phyloP scores from a whole-genome alignment of 116 monocot genomes.

The Trichopus zeylanicus region DNA sequence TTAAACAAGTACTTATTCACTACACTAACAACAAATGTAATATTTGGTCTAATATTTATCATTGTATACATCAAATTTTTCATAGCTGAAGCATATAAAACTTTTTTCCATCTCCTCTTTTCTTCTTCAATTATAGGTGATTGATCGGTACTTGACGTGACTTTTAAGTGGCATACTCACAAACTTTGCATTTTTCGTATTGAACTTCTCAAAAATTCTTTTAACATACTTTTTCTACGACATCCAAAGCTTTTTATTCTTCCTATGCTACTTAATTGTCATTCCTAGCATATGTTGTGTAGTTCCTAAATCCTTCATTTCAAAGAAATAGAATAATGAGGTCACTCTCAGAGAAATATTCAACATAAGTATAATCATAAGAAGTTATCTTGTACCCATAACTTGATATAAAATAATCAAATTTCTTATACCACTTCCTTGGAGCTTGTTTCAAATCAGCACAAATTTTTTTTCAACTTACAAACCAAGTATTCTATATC shows the following conservation, averaged over 20 bases:
- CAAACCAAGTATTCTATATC: slow-evolving; percentile 2
- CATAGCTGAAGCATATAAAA: not conserved
- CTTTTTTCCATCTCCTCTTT: not conserved
- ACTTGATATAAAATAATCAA: not conserved
- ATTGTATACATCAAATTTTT: slow-evolving; percentile 4
- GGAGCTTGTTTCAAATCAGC: not conserved
- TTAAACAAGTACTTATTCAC: not conserved
- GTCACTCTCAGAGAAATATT: not conserved
- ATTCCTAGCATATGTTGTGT: slow-evolving; percentile 2
- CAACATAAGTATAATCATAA: slow-evolving; percentile 1
- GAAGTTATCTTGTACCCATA: slow-evolving; percentile 2
- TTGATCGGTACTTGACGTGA: not conserved
- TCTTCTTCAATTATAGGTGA: not conserved
- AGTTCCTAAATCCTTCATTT: no score
- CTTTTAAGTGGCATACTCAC: not conserved
- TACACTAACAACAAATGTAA: not conserved
- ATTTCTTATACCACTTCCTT: no score
- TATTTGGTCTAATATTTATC: not conserved
- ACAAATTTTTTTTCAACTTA: slow-evolving; percentile 4
- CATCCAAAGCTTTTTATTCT: not conserved
- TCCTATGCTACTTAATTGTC: not conserved
- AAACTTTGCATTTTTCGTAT: not conserved
- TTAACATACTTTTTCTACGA: no score
- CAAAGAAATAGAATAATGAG: not conserved
- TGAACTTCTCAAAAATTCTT: slow-evolving; percentile 2